Percentiles rank a stretch among this genome's conserved stretches.
phyloP scores from a whole-genome alignment of 805 yeast genomes.

The Zygosaccharomyces pseudorouxii region DNA sequence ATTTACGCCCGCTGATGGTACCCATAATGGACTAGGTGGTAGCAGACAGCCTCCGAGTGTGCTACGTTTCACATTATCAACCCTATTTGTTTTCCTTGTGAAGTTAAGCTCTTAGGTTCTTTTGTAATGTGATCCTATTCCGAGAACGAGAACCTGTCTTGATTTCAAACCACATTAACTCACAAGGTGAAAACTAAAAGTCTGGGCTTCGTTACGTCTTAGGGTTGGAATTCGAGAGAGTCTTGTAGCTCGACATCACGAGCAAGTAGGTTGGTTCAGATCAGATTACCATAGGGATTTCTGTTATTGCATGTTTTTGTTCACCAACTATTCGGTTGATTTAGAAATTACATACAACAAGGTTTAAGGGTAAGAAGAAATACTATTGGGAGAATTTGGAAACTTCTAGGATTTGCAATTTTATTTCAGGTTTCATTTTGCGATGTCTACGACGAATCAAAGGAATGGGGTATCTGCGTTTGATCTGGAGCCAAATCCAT shows the following conservation, averaged over 20 bases:
- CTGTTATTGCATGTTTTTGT: background rate
- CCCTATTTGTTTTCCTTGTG: no score
- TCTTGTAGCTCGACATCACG: background rate
- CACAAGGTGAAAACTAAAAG: background rate
- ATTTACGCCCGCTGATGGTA: background rate
- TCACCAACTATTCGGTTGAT: background rate
- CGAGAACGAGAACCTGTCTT: background rate
- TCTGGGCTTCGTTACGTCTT: background rate
- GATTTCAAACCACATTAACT: background rate
- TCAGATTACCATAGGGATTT: background rate
- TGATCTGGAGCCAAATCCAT: constrained; percentile 90
- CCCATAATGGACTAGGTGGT: background rate
- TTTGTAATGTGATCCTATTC: background rate
- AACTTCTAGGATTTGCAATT: background rate
- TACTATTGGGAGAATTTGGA: background rate
- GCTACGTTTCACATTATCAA: background rate
- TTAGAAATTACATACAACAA: background rate
- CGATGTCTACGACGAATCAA: constrained; percentile 9
- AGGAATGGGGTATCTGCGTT: constrained; percentile 39
- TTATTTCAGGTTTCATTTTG: background rate
- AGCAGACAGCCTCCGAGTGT: no score
- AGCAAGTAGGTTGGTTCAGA: background rate
- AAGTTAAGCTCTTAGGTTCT: background rate
- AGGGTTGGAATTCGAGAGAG: background rate
- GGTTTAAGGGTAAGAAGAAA: background rate